A percentile compares a stretch with the other conserved stretches of the same genome.
These are phyloP conservation scores for Neurospora sp. DNA, from an alignment of 495 filamentous ascomycete genomes.

Conservation along the genomic window DNA sequence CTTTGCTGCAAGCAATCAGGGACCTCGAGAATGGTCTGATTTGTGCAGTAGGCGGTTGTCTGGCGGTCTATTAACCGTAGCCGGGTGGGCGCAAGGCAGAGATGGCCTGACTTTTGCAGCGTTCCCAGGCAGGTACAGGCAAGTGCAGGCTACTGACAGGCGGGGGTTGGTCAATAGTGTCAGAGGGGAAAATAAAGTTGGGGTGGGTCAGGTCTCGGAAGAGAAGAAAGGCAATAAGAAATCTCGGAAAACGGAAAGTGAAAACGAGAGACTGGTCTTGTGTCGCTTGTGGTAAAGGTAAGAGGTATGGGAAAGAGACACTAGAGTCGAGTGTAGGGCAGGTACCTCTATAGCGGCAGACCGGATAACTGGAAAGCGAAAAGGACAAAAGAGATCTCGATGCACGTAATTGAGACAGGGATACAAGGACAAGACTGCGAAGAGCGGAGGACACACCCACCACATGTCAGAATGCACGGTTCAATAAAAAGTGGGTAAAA, in stretches of 20 bases:
- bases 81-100: background rate
- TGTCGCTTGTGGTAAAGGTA: background rate
- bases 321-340: background rate
- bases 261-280: background rate
- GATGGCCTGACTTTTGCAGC: background rate
- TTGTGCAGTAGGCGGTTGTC: background rate
- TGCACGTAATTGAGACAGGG: background rate
- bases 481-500: too few relatives aligned
- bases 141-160: background rate
- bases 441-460: too few relatives aligned
- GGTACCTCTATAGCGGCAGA: background rate
- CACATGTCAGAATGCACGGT: too few relatives aligned
- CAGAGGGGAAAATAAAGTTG: background rate
- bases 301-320: background rate
- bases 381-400: background rate
- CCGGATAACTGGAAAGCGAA: background rate
- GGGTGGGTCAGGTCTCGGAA: background rate
- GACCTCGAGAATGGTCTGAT: background rate
- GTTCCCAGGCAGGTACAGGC: background rate
- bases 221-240: background rate
- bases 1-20: background rate
- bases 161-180: background rate
- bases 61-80: background rate
- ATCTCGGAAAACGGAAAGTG: background rate
- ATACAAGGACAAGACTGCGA: too few relatives aligned